A percentile compares a stretch with the other conserved stretches of the same genome.
Evolutionary conservation across 768 basidiomycete species (phyloP).

Genomic region (Rubroboletus satanas): DNA sequence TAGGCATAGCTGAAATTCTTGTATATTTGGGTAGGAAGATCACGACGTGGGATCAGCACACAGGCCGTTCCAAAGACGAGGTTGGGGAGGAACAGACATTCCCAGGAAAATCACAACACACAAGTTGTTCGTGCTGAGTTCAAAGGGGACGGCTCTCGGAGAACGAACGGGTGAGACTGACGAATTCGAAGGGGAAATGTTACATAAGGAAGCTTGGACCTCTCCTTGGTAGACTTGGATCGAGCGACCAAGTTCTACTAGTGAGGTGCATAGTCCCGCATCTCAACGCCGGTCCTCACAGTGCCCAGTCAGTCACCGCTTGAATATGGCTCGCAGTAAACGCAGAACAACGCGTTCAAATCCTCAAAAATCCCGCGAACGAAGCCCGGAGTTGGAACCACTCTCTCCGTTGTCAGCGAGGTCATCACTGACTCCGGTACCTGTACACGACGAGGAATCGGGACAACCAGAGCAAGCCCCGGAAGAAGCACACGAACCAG

Average conservation of each 20-base stretch:
- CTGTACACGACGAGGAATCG: conserved; percentile 16
- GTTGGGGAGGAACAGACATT: no score
- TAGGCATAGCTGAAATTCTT: neutral
- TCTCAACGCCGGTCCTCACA: conserved; percentile 6
- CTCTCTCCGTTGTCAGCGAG: conserved; percentile 29
- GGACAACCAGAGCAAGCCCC: conserved; percentile 13
- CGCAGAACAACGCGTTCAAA: conserved; percentile 42
- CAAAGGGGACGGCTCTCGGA: neutral
- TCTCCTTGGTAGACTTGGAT: neutral
- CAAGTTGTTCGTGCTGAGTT: neutral
- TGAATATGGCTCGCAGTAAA: conserved; percentile 42
- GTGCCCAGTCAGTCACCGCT: conserved; percentile 7
- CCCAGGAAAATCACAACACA: neutral
- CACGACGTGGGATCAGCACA: neutral
- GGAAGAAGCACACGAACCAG: conserved; percentile 14
- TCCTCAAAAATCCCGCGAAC: conserved; percentile 34
- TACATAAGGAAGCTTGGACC: conserved; percentile 22
- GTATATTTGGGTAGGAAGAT: neutral
- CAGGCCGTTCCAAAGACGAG: no score
- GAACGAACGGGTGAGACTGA: neutral
- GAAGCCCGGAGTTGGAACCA: conserved; percentile 30
- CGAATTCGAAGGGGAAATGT: conserved; percentile 18
- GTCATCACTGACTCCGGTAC: conserved; percentile 29
- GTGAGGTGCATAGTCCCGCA: conserved; percentile 1
- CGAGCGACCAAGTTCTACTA: conserved; percentile 6